phyloP scores from a whole-genome alignment of 2,329 filamentous ascomycete genomes.

The Aspergillus cejpii region DNA sequence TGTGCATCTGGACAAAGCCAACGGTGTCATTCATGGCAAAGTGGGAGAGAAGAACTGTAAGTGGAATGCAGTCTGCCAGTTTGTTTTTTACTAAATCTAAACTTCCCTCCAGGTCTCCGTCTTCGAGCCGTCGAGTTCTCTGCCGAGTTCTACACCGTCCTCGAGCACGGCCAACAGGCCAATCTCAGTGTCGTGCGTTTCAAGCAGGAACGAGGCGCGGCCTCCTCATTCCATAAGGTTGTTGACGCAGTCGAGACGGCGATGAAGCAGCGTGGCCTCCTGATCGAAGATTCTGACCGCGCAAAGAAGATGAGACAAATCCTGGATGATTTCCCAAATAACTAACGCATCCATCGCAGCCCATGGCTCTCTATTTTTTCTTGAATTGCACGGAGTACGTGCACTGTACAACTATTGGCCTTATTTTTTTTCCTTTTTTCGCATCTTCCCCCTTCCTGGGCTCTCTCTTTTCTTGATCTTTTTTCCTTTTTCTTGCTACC shows the following conservation, averaged over 20 bases:
- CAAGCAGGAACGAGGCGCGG: constrained; percentile 85
- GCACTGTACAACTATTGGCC: too few relatives aligned
- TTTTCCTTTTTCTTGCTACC: too few relatives aligned
- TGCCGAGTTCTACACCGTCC: constrained; percentile 78
- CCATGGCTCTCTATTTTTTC: too few relatives aligned
- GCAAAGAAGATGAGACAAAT: constrained; percentile 59
- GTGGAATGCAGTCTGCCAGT: constrained; percentile 33
- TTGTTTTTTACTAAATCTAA: constrained; percentile 1
- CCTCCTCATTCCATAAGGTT: constrained; percentile 78
- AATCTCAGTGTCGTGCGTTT: constrained; percentile 76
- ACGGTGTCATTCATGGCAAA: constrained; percentile 71
- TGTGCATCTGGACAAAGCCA: constrained; percentile 69
- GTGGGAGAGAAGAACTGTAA: constrained; percentile 73
- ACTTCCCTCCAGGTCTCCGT: constrained; percentile 55
- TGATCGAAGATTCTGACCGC: constrained; percentile 62
- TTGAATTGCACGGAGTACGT: too few relatives aligned
- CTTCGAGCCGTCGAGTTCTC: constrained; percentile 86
- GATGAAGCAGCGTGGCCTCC: constrained; percentile 57
- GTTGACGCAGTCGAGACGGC: constrained; percentile 68
- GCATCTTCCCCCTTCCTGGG: too few relatives aligned
- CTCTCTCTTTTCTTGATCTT: too few relatives aligned
- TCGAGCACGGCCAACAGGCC: constrained; percentile 72
- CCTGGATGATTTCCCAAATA: constrained; percentile 25
- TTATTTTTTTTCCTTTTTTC: too few relatives aligned
- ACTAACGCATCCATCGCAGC: neutral